Evolutionary conservation across 2,329 filamentous ascomycete genomes (phyloP).

Genomic region (Dothidotthia symphoricarpi): DNA sequence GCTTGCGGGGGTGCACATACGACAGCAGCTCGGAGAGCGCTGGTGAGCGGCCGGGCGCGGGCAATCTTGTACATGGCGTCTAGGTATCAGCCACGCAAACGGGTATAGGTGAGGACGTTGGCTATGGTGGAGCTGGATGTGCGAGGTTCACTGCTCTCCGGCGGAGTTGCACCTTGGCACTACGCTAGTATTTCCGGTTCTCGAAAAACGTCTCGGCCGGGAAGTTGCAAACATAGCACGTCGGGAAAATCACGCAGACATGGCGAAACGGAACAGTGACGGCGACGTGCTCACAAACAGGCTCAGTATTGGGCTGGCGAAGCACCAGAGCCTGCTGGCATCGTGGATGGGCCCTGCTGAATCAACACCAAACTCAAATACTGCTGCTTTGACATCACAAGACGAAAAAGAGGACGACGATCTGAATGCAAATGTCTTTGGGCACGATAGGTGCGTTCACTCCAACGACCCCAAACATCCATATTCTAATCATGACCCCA

Average conservation of each 20-base stretch:
- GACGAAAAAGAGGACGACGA: slow-evolving; percentile 53
- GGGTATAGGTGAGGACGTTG: slow-evolving; percentile 12
- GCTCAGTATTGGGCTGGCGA: slow-evolving; percentile 54
- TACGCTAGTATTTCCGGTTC: slow-evolving; percentile 17
- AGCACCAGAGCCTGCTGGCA: slow-evolving; percentile 54
- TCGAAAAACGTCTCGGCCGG: slow-evolving; percentile 30
- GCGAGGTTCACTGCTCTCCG: slow-evolving; percentile 24
- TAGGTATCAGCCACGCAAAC: slow-evolving; percentile 30
- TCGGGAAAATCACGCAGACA: slow-evolving; percentile 16
- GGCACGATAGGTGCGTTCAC: slow-evolving; percentile 55
- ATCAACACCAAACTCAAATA: slow-evolving; percentile 35
- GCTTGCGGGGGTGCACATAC: slow-evolving; percentile 51
- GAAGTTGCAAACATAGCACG: slow-evolving; percentile 14
- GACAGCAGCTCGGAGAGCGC: slow-evolving; percentile 74
- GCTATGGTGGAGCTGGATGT: slow-evolving; percentile 26
- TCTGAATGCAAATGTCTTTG: slow-evolving; percentile 53
- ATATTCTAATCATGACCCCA: slow-evolving; percentile 8
- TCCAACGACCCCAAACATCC: background rate
- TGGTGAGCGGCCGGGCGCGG: slow-evolving; percentile 71
- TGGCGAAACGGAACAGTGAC: slow-evolving; percentile 41
- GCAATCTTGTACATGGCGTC: slow-evolving; percentile 82
- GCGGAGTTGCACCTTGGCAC: slow-evolving; percentile 20
- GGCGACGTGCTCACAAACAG: slow-evolving; percentile 57
- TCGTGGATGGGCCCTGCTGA: slow-evolving; percentile 54
- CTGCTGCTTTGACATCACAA: slow-evolving; percentile 44